Evolutionary conservation across 805 yeast species (phyloP), one percentile per base, ranked within the genome.

Genomic region (Cyberlindnera saturnus): DNA sequence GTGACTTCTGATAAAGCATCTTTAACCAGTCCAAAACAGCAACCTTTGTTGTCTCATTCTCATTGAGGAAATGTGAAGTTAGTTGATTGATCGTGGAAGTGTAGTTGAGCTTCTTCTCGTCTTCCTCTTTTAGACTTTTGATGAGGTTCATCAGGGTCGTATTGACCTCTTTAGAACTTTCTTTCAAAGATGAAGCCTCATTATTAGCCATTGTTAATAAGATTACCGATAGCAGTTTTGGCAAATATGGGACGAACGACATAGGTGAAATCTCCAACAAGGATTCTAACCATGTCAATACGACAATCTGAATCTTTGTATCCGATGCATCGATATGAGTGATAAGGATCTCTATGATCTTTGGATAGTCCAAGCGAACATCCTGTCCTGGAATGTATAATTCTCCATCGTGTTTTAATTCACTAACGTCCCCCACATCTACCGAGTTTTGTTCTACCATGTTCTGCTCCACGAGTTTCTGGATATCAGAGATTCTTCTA

Each of bases 1-100:
- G 83, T 17, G 82, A 82, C 51, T 82, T 82, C 23, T 77, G 72
- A 56, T 89, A 91, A 34, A 93, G 70, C 73, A 87, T 78, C 14
- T 81, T 79, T 29, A 93, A 69, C 99, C 99, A 93, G 50, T 90
- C 96, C 31, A 93, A 66, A 19, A 93, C 82, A 0, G 95, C 87
- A 30, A 88, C 73, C 45, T 93, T 74, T 0, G 96, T 85, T 26
- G 81, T 79, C 47, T 88, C 96, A 52, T 86, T 82, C 41, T 84
- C 87, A 49, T 78, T 81, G 45, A 79, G 64, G 47, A 85, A 80
- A 57, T 89, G 95, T 34, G 79, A 60, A 4, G 87, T 81, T 43
- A 91, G 70, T 5, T 83, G 81, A 45, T 81, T 80, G 34, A 89
- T 79, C 1, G 88, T 80, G 6, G 83, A 66, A 0, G 79, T 66